These are phyloP conservation scores for Hamigera avellanea DNA, from an alignment of 495 filamentous ascomycete genomes.

Conservation along the genomic window DNA sequence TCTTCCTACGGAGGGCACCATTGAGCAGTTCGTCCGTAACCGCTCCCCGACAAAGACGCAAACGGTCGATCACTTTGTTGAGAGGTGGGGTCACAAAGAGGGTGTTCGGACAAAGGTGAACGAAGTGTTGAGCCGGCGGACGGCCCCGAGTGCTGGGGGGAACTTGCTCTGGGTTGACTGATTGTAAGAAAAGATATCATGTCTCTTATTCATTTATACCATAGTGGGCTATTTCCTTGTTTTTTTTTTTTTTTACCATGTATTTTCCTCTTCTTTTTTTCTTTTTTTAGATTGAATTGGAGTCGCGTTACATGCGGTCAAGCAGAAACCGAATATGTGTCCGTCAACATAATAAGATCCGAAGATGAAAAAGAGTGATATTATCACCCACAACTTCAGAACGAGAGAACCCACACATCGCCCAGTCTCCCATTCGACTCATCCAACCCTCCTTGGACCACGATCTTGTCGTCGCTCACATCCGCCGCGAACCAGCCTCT, in stretches of 20 bases:
- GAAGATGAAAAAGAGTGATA: too few relatives aligned
- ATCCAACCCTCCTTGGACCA: slow-evolving; percentile 36
- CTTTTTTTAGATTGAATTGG: not conserved
- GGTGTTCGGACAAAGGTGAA: slow-evolving; percentile 8
- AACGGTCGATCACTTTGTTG: slow-evolving; percentile 17
- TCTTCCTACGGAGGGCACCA: slow-evolving; percentile 65
- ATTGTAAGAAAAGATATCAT: too few relatives aligned
- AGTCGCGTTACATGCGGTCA: too few relatives aligned
- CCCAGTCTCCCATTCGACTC: slow-evolving; percentile 33
- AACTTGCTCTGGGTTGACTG: slow-evolving; percentile 5
- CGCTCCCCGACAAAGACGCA: slow-evolving; percentile 1
- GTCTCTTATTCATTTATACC: too few relatives aligned
- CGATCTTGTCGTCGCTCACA: slow-evolving; percentile 16
- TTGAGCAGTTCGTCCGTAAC: slow-evolving; percentile 41
- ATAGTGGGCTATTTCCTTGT: not conserved
- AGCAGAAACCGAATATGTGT: too few relatives aligned
- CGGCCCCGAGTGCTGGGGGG: slow-evolving; percentile 2
- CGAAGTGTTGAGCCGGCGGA: slow-evolving; percentile 7
- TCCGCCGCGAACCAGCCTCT: slow-evolving; percentile 37
- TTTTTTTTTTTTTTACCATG: not conserved
- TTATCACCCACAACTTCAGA: too few relatives aligned
- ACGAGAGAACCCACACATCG: slow-evolving; percentile 30
- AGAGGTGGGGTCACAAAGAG: slow-evolving; percentile 17
- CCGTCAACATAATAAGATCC: too few relatives aligned
- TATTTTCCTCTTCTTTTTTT: slow-evolving; percentile 1